These are phyloP conservation scores for Tranzscheliella williamsii DNA, from an alignment of 1,284 basidiomycete genomes.

Conservation along the genomic window DNA sequence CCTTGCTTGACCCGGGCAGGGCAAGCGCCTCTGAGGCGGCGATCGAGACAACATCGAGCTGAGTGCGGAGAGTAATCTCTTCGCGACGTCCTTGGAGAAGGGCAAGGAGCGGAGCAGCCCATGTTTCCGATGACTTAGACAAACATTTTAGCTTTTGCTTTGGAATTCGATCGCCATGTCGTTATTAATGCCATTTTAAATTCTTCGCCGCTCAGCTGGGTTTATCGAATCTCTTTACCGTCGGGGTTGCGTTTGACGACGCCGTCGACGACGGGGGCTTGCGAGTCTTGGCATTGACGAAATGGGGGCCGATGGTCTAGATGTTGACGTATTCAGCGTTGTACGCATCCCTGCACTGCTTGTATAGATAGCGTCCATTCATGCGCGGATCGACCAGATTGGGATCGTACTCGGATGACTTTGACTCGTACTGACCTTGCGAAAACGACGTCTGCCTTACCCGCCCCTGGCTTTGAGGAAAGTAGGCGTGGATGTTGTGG, in stretches of 20 bases:
- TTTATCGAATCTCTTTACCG: slow-evolving; percentile 95
- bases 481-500: slow-evolving; percentile 99
- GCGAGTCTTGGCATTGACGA: slow-evolving; percentile 96
- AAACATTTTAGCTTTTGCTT: slow-evolving; percentile 62
- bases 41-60: slow-evolving; percentile 48
- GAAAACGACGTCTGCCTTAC: slow-evolving; percentile 74
- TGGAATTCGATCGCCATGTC: slow-evolving; percentile 84
- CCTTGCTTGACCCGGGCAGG: slow-evolving; percentile 81
- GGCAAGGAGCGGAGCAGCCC: slow-evolving; percentile 89
- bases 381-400: slow-evolving; percentile 81
- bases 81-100: slow-evolving; percentile 84
- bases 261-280: slow-evolving; percentile 98
- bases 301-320: slow-evolving; percentile 95
- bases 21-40: slow-evolving; percentile 90
- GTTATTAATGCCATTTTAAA: slow-evolving; percentile 84
- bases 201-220: slow-evolving; percentile 85
- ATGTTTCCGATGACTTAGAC: slow-evolving; percentile 87
- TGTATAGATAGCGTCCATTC: slow-evolving; percentile 97
- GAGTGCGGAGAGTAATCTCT: slow-evolving; percentile 56
- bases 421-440: slow-evolving; percentile 99
- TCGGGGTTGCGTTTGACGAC: slow-evolving; percentile 96
- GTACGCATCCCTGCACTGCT: slow-evolving; percentile 96
- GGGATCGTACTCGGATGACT: slow-evolving; percentile 92
- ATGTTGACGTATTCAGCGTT: slow-evolving; percentile 99
- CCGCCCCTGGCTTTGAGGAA: slow-evolving; percentile 72